Evolutionary conservation across 2,329 filamentous ascomycete genomes (phyloP).

Genomic region (Alternaria arborescens): DNA sequence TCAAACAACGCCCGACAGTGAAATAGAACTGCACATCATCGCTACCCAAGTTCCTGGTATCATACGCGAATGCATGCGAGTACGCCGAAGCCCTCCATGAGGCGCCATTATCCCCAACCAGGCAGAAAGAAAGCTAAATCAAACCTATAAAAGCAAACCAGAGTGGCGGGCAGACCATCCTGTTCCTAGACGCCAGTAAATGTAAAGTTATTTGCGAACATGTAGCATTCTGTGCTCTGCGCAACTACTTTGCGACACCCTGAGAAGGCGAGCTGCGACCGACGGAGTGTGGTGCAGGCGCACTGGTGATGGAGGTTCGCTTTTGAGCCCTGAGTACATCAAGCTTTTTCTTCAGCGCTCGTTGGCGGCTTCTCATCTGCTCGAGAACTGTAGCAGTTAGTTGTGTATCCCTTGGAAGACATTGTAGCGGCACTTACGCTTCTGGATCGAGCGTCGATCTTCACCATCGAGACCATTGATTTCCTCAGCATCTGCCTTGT

Average conservation of each 20-base stretch:
- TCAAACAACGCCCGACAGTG: conserved; percentile 1
- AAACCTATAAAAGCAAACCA: not conserved
- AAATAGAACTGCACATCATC: not conserved
- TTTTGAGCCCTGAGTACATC: conserved; percentile 51
- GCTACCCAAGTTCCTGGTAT: conserved; percentile 26
- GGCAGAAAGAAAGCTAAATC: not conserved
- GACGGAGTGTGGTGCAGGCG: conserved; percentile 38
- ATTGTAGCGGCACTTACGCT: conserved; percentile 63
- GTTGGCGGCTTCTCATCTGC: conserved; percentile 54
- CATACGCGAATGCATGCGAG: conserved; percentile 30
- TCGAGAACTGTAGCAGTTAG: conserved; percentile 56
- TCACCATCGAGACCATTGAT: conserved; percentile 69
- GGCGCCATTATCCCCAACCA: conserved; percentile 1
- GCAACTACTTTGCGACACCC: conserved; percentile 23
- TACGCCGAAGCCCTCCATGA: conserved; percentile 1
- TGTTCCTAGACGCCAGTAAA: conserved; percentile 4
- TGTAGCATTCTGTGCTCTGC: not conserved
- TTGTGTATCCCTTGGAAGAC: not conserved
- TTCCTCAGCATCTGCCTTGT: conserved; percentile 58
- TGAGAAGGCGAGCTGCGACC: conserved; percentile 46
- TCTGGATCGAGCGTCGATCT: conserved; percentile 76
- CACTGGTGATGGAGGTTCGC: conserved; percentile 45
- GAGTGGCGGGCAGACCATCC: not conserved
- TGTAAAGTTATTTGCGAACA: conserved; percentile 1
- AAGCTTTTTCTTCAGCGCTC: conserved; percentile 57